phyloP scores from a whole-genome alignment of 2,329 filamentous ascomycete genomes.

The Ilyonectria robusta region DNA sequence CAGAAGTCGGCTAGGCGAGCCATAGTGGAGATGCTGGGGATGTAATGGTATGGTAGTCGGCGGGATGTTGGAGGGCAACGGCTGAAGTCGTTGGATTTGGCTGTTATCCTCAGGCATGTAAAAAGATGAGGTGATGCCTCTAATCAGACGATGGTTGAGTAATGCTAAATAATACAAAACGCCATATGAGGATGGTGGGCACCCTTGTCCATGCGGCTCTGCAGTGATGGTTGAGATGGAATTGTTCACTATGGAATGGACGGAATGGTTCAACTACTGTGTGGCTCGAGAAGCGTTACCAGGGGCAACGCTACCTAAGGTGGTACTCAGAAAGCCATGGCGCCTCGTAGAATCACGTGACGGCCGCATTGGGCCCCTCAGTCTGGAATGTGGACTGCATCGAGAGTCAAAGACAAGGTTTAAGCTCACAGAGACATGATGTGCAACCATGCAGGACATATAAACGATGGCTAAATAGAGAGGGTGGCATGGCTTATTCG shows the following conservation, averaged over 20 bases:
- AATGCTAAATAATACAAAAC: background rate
- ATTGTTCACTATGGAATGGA: background rate
- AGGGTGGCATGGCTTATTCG: background rate
- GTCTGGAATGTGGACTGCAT: background rate
- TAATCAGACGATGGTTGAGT: conserved; percentile 3
- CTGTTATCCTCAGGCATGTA: background rate
- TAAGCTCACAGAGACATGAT: background rate
- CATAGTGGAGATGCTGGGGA: conserved; percentile 38
- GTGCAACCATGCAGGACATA: background rate
- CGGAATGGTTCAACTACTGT: background rate
- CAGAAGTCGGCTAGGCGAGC: conserved; percentile 48
- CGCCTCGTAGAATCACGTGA: conserved; percentile 20
- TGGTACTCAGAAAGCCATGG: background rate
- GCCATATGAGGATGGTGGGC: background rate
- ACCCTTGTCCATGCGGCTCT: conserved; percentile 16
- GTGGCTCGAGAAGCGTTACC: conserved; percentile 6
- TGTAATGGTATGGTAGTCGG: conserved; percentile 4
- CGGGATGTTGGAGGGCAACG: background rate
- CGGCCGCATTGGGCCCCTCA: background rate
- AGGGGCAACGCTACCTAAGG: conserved; percentile 12
- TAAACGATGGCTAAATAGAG: background rate
- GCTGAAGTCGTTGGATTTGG: background rate
- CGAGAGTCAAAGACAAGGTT: background rate
- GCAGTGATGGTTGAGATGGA: background rate
- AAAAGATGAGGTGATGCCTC: conserved; percentile 5